Evolutionary conservation across 106 monocot genomes (phyloP), one percentile per base, ranked within the genome.

Genomic region (Acanthochlamys bracteata): DNA sequence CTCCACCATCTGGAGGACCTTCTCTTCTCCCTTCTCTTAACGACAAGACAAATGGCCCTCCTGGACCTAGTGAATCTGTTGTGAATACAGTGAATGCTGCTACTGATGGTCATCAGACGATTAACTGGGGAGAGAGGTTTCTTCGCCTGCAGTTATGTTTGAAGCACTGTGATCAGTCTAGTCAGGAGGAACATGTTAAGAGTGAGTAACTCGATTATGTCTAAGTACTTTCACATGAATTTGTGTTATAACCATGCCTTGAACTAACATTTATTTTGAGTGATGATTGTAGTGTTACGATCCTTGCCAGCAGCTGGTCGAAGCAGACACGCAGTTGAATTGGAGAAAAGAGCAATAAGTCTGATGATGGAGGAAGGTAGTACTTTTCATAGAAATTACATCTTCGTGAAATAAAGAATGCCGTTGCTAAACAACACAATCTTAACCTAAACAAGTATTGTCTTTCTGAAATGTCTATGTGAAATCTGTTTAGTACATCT

Each of bases 311-410:
- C 89, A 10, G 74, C 39, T 68, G 78, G 78, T 13, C 75, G 89
- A 69, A 89, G 81, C 55, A 81, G 61, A 59, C 84, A 82, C 62
- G 89, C 89, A 10, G 71, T 79, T 57, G 89, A 84, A 39, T 69
- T 89, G 72, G 89, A 89, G 76, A 89, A 89, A 62, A 76, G 89
- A 65, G 89, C 89, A 25, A 82, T 84, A 54, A 75, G 82, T 55
- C 81, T 89, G 25, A 57, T 89, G 41, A 25, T 89, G 41, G 89
- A 89, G 63, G 89, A 89, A 84, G 89, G 89, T 89, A 76, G 53
- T 65, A 25, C 24, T 4, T 17, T 49, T 49, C 1, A 1, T 49
- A 49, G 6, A 33, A 33, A 33, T 33, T 6, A 3, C 17, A 14
- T 49, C 49, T 49, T 10, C 4, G 1, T 49, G 2, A 12, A 4